These are phyloP conservation scores for Chaetoceros tenuissimus DNA, from an alignment of 108 stramenopile species.

Conservation along the genomic window DNA sequence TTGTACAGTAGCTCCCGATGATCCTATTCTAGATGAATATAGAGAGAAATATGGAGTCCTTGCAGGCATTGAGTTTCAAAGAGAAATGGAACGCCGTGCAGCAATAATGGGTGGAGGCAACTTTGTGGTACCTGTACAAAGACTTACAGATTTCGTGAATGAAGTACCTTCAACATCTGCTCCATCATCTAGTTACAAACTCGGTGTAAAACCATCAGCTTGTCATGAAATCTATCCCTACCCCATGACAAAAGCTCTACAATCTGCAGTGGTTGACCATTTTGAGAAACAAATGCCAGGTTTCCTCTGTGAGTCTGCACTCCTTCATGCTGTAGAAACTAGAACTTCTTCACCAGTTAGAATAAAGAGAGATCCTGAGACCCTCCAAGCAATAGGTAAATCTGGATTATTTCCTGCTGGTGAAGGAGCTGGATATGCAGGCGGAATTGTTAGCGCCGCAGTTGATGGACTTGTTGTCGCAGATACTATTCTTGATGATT, in stretches of 20 bases:
- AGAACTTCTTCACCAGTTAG: conserved; percentile 87
- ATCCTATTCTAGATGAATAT: conserved; percentile 66
- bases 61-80: conserved; percentile 74
- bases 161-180: conserved; percentile 38
- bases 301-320: conserved; percentile 61
- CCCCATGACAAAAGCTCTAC: conserved; percentile 62
- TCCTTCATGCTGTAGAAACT: conserved; percentile 93
- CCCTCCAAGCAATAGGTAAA: conserved; percentile 57
- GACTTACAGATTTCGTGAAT: conserved; percentile 80
- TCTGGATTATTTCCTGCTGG: conserved; percentile 78
- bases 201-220: conserved; percentile 75
- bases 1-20: conserved; percentile 75
- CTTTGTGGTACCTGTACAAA: conserved; percentile 84
- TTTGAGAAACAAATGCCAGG: conserved; percentile 83
- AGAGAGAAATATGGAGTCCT: conserved; percentile 48
- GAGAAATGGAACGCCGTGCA: conserved; percentile 82
- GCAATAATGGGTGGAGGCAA: conserved; percentile 74
- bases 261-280: conserved; percentile 56
- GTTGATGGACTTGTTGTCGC: conserved; percentile 89
- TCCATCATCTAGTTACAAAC: conserved; percentile 85
- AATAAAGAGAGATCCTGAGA: conserved; percentile 54
- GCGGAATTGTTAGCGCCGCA: conserved; percentile 93
- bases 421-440: conserved; percentile 96
- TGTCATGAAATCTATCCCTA: conserved; percentile 87
- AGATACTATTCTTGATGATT: conserved; percentile 53